These are phyloP conservation scores for Cafeteria roenbergensis DNA, from an alignment of 108 stramenopile species.

Conservation along the genomic window DNA sequence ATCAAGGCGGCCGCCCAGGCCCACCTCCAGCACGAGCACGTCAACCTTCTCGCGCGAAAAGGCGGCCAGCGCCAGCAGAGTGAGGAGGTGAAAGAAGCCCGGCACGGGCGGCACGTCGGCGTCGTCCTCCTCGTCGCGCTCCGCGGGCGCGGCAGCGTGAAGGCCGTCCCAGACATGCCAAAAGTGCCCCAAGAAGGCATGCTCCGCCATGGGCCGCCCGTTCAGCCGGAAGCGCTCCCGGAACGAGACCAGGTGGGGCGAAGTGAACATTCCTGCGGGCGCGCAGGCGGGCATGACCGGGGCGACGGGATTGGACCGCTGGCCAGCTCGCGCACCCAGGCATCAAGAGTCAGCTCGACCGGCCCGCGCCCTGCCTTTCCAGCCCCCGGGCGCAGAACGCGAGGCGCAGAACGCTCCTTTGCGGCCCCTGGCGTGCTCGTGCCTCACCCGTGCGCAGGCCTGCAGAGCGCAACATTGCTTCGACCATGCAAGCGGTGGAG, in stretches of 20 bases:
- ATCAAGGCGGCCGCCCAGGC: conserved; percentile 84
- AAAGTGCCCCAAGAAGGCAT: conserved; percentile 52
- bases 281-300: conserved; percentile 36
- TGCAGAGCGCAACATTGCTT: conserved; percentile 49
- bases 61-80: conserved; percentile 57
- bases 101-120: conserved; percentile 37
- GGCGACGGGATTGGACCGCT: too few relatives aligned
- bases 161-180: conserved; percentile 47
- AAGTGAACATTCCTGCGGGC: conserved; percentile 66
- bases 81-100: conserved; percentile 78
- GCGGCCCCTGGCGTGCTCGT: too few relatives aligned
- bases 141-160: too few relatives aligned
- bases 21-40: conserved; percentile 71
- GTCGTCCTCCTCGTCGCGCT: too few relatives aligned
- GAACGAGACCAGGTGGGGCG: conserved; percentile 68
- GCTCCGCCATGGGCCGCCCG: conserved; percentile 56
- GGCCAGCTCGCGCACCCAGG: too few relatives aligned
- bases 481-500: conserved; percentile 62
- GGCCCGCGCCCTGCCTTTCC: too few relatives aligned
- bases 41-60: conserved; percentile 45
- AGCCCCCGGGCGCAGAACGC: too few relatives aligned
- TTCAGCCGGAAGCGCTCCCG: conserved; percentile 69
- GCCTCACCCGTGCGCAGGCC: conserved; percentile 11
- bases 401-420: too few relatives aligned
- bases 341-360: too few relatives aligned